phyloP scores from a whole-genome alignment of 2,329 filamentous ascomycete genomes.

The Penicillium sp. region DNA sequence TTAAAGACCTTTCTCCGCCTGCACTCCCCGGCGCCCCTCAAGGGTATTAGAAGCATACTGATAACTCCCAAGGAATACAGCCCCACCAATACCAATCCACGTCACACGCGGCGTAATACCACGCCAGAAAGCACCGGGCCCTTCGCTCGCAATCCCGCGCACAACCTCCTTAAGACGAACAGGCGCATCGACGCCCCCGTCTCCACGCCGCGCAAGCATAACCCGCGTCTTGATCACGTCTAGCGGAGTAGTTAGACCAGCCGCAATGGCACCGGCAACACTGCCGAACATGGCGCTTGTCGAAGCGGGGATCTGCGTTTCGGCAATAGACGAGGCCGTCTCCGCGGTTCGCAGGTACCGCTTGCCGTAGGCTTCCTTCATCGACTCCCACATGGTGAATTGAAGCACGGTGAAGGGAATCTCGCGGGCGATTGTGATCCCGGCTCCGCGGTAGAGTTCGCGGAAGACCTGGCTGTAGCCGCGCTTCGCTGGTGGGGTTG shows the following conservation, averaged over 20 bases:
- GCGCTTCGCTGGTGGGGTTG: conserved; percentile 26
- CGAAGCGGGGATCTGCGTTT: conserved; percentile 52
- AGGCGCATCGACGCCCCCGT: conserved; percentile 41
- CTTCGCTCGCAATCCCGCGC: conserved; percentile 51
- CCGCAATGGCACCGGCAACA: conserved; percentile 72
- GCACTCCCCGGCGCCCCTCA: conserved; percentile 33
- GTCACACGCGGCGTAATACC: conserved; percentile 68
- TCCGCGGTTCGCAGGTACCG: conserved; percentile 34
- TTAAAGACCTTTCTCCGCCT: conserved; percentile 8
- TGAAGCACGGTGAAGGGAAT: conserved; percentile 96
- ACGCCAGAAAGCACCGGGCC: conserved; percentile 39
- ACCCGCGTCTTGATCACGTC: conserved; percentile 95
- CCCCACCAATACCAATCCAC: conserved; percentile 91
- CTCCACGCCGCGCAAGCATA: conserved; percentile 70
- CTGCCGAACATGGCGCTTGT: conserved; percentile 83
- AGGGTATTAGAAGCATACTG: conserved; percentile 76
- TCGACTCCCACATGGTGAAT: conserved; percentile 89
- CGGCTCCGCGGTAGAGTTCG: conserved; percentile 85
- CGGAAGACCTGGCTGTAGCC: conserved; percentile 55
- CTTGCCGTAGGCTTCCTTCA: conserved; percentile 55
- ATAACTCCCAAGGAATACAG: conserved; percentile 89
- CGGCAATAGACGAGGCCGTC: conserved; percentile 25
- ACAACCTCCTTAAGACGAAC: conserved; percentile 46
- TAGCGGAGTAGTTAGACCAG: conserved; percentile 79
- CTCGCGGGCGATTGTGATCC: conserved; percentile 86